Base-by-base conservation (phyloP, 1,139 yeast species). In the Chernovozyma aurita region DNA sequence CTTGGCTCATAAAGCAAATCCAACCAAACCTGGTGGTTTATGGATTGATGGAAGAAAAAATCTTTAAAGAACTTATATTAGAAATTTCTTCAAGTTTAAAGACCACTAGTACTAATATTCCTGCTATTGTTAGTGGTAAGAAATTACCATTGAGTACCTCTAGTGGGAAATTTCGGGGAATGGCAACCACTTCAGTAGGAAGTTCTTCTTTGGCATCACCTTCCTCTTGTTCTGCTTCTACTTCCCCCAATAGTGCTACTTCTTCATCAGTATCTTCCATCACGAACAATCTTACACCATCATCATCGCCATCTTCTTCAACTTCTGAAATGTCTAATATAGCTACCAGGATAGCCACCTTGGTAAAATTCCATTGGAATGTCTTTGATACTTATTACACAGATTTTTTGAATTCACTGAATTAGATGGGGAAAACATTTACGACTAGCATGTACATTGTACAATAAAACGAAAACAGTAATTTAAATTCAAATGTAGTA, bases 21-120 rank as follows among this genome's bases (percentile, higher is more conserved):
- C 95, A 85, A 58, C 95, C 95, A 33, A 67, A 66, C 44, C 80
- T 92, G n/a, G 79, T 77, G 38, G 83, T 87, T 31, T 87, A 87
- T 57, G 81, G 83, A 12, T 70, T 86, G 37, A 70, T 87, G 73
- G 96, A 87, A 60, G 70, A 72, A 33, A 78, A 80, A 44, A 68
- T 80, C 17, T 80, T 82, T 56, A 73, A 73, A 41, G 71, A 66
- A 40, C 63, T 78, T 39, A 56, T 62, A 30, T 56, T 57, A 4
- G 68, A 65, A 39, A 61, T 66, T 26, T 43, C 51, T 31, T 43
- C 40, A 44, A 50, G 39, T 43, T 55, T 56, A 20, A 24, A 28
- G 11, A 14, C 18, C 32, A 16, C 24, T 6, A 17, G 6, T n/a
- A 13, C 32, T 13, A 17, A 12, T 15, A 22, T 28, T 11, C 28